Evolutionary conservation across 768 basidiomycete species (phyloP), one percentile per base, ranked within the genome.

Genomic region (Leccinum subgranulosum): DNA sequence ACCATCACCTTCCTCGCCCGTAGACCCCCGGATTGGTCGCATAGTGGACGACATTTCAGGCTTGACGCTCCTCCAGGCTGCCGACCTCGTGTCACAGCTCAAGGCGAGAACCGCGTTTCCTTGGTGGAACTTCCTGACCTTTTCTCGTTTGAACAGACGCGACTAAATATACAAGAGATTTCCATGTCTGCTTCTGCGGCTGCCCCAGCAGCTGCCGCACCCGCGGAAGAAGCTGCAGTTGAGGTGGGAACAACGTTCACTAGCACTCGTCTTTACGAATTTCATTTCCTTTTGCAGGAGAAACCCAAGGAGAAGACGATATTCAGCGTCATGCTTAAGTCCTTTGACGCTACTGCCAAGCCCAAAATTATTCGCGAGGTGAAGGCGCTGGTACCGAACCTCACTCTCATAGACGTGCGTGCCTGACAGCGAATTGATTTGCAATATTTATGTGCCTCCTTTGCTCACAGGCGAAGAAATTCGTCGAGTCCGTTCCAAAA

Each of bases 291-390:
- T 3, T 31, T 23, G 6, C 60, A 93, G 87, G 93, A 94, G 74
- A 97, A 95, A 69, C 94, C 94, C 50, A 98, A 97, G 77, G 97
- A 98, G 79, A 98, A 98, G 86, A 97, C 94, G 17, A 82, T 95
- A 33, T 99, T 99, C 78, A 95, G 87, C 66, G 90, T 98, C 69
- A 94, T 86, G 74, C 83, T 99, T 43, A 93, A 96, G 70, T 93
- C 93, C 49, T 97, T 98, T 68, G 95, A 97, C 60, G 85, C 94
- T 3, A 79, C 83, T 11, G 80, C 91, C 53, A 99, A 99, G 75
- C 90, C 97, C 28, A 99, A 99, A 79, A 85, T 98, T 67, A 99
- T 99, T 69, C 85, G 91, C 65, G 97, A 98, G 76, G 92, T 99
- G 66, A 99, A 99, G 81, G 91, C 91, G 6, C 71, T 98, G 61